A percentile compares a stretch with the other conserved stretches of the same genome.
Evolutionary conservation across 164 flowering plant species (phyloP).

Genomic region (Dillenia turbinata): DNA sequence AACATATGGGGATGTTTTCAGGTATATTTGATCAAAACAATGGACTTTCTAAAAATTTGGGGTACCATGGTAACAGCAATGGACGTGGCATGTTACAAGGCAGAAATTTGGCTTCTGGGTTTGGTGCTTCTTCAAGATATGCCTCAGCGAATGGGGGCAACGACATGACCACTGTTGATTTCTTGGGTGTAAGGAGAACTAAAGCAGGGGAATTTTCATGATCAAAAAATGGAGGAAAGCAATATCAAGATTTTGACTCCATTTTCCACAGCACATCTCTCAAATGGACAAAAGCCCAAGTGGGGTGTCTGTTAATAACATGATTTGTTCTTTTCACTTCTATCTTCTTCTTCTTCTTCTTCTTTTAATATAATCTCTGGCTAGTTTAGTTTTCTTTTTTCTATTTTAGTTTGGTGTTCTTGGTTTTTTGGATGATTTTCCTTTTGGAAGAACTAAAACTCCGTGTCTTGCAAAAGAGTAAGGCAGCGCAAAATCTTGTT

Average conservation of each 20-base stretch:
- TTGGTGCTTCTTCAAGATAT: slow-evolving; percentile 14
- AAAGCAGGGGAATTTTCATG: slow-evolving; percentile 16
- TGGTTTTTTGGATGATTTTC: neutral
- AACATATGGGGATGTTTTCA: slow-evolving; percentile 25
- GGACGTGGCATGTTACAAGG: slow-evolving; percentile 10
- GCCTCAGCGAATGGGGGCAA: slow-evolving; percentile 11
- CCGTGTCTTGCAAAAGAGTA: slow-evolving; percentile 13
- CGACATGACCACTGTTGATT: slow-evolving; percentile 44
- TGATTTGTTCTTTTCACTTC: no score
- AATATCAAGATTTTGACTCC: no score
- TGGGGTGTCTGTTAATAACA: slow-evolving; percentile 9
- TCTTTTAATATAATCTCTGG: neutral
- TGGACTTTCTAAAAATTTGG: slow-evolving; percentile 25
- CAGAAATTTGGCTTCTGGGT: slow-evolving; percentile 4
- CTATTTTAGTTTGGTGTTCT: neutral
- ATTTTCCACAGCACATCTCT: neutral
- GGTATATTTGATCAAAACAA: slow-evolving; percentile 23
- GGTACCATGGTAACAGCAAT: slow-evolving; percentile 7
- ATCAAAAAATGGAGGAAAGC: slow-evolving; percentile 5
- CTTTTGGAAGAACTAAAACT: neutral
- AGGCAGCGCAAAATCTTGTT: neutral
- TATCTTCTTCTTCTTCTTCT: neutral
- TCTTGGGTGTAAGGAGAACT: slow-evolving; percentile 44
- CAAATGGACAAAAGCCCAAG: slow-evolving; percentile 10
- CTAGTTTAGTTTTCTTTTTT: neutral